These are phyloP conservation scores for Auriculariales sp. DNA, from an alignment of 768 basidiomycete species.

Conservation along the genomic window DNA sequence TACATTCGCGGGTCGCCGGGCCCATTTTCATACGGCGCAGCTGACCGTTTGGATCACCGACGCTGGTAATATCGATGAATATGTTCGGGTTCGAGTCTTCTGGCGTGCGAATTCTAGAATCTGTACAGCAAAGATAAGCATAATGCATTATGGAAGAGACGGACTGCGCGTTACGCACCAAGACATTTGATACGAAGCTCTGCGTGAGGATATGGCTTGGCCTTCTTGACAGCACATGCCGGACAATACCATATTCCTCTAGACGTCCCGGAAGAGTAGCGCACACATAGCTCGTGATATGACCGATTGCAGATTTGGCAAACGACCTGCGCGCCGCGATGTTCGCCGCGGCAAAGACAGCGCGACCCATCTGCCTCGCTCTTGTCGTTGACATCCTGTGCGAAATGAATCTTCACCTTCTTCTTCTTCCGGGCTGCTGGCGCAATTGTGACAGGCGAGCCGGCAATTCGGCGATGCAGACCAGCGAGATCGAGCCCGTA, in stretches of 20 bases:
- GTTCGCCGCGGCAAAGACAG: conserved; percentile 67
- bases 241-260: conserved; percentile 38
- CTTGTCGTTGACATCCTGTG: conserved; percentile 50
- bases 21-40: neutral
- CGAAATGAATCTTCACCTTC: conserved; percentile 53
- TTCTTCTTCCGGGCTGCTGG: conserved; percentile 33
- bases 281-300: conserved; percentile 63
- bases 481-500: conserved; percentile 75
- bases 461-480: conserved; percentile 66
- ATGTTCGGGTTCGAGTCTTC: conserved; percentile 37
- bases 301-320: conserved; percentile 51
- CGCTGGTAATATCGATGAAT: conserved; percentile 44
- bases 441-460: conserved; percentile 35
- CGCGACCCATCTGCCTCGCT: conserved; percentile 66
- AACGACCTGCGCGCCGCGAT: conserved; percentile 41
- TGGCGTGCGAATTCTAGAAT: conserved; percentile 8
- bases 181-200: conserved; percentile 60
- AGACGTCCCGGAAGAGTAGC: conserved; percentile 23
- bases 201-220: conserved; percentile 52
- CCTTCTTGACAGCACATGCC: conserved; percentile 73
- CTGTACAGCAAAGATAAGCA: conserved; percentile 10
- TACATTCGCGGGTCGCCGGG: neutral
- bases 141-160: neutral
- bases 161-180: conserved; percentile 24
- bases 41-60: neutral